Evolutionary conservation across 495 filamentous ascomycete species (phyloP).

Genomic region (Tetracladium marchalianum): DNA sequence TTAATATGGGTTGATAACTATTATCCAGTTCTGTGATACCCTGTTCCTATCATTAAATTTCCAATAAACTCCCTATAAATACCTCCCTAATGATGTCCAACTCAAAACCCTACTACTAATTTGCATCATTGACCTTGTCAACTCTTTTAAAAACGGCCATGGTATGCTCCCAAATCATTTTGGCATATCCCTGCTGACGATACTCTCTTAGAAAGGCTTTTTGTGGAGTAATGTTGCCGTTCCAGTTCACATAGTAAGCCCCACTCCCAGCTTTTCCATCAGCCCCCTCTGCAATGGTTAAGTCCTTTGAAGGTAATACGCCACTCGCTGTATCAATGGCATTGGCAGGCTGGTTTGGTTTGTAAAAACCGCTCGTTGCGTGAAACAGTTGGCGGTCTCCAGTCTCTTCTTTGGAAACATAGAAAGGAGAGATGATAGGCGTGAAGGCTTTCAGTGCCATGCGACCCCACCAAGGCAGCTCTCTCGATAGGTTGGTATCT

Average conservation of each 20-base stretch:
- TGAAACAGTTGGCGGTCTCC: constrained; percentile 35
- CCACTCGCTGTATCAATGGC: constrained; percentile 3
- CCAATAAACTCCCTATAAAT: too few species aligned
- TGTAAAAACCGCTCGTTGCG: constrained; percentile 30
- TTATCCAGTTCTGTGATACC: too few species aligned
- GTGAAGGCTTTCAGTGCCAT: constrained; percentile 2
- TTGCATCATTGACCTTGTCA: constrained; percentile 7
- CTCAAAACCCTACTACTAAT: too few species aligned
- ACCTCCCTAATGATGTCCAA: too few species aligned
- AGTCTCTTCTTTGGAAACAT: constrained; percentile 29
- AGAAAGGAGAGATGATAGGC: constrained; percentile 18
- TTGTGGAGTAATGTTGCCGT: constrained; percentile 23
- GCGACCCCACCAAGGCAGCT: constrained; percentile 13
- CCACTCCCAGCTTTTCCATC: constrained; percentile 27
- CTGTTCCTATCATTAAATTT: too few species aligned
- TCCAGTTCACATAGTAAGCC: constrained; percentile 28
- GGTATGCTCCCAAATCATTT: constrained; percentile 30
- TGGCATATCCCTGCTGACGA: constrained; percentile 19
- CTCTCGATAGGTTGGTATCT: constrained; percentile 27
- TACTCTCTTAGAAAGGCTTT: constrained; percentile 21
- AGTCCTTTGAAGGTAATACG: constrained; percentile 1
- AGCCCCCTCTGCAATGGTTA: constrained; percentile 18
- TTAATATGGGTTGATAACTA: too few species aligned
- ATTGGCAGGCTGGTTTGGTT: constrained; percentile 14
- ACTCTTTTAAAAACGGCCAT: constrained; percentile 23